Evolutionary conservation across 73 alveolate species (phyloP), one percentile per base, ranked within the genome.

Genomic region (Paramecium caudatum): DNA sequence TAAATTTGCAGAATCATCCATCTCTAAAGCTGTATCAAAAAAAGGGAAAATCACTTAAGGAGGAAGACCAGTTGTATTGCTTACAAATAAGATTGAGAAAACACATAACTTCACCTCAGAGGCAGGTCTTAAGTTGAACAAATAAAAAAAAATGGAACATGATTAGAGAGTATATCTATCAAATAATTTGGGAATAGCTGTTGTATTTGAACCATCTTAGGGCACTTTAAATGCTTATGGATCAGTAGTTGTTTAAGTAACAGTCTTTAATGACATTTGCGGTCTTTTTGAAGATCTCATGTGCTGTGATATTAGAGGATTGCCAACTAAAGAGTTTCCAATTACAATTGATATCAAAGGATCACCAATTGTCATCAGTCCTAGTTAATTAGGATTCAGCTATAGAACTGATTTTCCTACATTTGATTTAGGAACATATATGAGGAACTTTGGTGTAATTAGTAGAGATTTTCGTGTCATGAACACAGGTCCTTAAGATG

Each of bases 401-500:
- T 95, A 95, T 68, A 90, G 85, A 63, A 92, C 96, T 5, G 61
- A 50, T 19, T 96, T 94, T 7, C 98, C 98, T 25, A 90, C 96
- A 0, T 90, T 93, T 62, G 96, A 94, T 30, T 91, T 95, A 82
- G 97, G 97, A 7, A 90, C 96, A 1, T 61, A 85, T 23, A 94
- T 93, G 82, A 81, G 93, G 30, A 91, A 95, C 30, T 74, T 94
- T 33, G 92, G 92, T 47, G 68, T 92, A 16, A 81, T 93, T 3
- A 46, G 91, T 15, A 93, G 94, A 84, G 84, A 90, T 30, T 95
- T 95, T 88, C 93, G 94, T 68, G 91, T 95, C 3, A 88, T 82
- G 84, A 95, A 95, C 81, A 95, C 98, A 0, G 98, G 98, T n/a
- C 95, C 95, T 1, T 50, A 94, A 46, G 95, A 91, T 23, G 95